Evolutionary conservation across 495 filamentous ascomycete species (phyloP).

Genomic region (Mycothermus thermophilus): DNA sequence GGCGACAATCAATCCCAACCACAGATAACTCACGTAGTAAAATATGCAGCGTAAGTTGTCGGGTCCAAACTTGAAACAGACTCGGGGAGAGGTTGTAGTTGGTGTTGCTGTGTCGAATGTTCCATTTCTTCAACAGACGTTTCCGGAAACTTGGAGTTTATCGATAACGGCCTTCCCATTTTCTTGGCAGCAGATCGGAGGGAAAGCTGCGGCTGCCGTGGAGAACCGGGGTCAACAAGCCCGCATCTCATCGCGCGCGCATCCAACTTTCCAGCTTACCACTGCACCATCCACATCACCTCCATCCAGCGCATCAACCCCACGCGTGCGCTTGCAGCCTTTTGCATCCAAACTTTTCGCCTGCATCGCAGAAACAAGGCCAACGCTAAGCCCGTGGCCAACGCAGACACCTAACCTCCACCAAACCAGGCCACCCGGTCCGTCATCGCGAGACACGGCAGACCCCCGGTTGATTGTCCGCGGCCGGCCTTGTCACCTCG

Average conservation of each 20-base stretch:
- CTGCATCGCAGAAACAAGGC: constrained; percentile 21
- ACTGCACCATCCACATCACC: too few species aligned
- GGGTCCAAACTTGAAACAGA: too few species aligned
- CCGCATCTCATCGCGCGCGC: constrained; percentile 20
- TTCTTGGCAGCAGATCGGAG: too few species aligned
- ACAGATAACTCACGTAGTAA: too few species aligned
- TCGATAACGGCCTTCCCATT: too few species aligned
- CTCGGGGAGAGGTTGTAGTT: too few species aligned
- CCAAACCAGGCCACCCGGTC: not conserved
- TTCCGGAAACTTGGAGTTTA: too few species aligned
- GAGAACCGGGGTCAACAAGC: constrained; percentile 9
- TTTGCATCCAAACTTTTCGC: constrained; percentile 23
- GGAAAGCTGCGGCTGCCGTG: constrained; percentile 8
- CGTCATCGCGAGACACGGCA: not conserved
- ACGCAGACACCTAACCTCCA: constrained; percentile 17
- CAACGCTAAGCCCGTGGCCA: constrained; percentile 14
- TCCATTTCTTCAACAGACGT: too few species aligned
- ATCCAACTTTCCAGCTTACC: constrained; percentile 14
- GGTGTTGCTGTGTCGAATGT: too few species aligned
- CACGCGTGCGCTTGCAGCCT: constrained; percentile 19
- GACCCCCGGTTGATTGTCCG: constrained; percentile 1
- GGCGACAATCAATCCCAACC: too few species aligned
- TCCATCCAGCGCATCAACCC: constrained; percentile 16
- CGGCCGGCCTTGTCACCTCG: too few species aligned
- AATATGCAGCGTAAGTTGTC: too few species aligned